Percentiles rank a stretch among this genome's conserved stretches.
phyloP scores from a whole-genome alignment of 139 green algal genomes.

The Ostreobium quekettii region DNA sequence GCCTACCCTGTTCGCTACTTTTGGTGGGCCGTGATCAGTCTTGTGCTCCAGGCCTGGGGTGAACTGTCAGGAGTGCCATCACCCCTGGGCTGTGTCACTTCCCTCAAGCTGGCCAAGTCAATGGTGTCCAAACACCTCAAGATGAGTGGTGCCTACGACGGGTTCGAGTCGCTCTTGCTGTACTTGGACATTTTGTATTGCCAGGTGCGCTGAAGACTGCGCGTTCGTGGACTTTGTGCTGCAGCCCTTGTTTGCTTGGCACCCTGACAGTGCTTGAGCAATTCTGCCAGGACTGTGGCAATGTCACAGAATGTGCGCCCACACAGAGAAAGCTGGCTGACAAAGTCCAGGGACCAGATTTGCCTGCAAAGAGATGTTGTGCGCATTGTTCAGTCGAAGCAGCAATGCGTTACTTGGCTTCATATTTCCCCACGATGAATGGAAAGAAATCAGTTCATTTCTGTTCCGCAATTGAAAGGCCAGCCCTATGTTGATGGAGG shows the following conservation, averaged over 20 bases:
- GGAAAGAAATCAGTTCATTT: too few relatives aligned
- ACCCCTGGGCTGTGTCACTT: background rate
- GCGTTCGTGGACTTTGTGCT: too few relatives aligned
- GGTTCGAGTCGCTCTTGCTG: slow-evolving; percentile 50
- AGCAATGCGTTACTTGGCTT: too few relatives aligned
- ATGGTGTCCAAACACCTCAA: slow-evolving; percentile 3
- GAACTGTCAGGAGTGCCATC: background rate
- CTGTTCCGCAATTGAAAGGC: too few relatives aligned
- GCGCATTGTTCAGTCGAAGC: too few relatives aligned
- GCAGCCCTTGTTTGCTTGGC: too few relatives aligned
- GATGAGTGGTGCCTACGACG: background rate
- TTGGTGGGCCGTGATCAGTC: slow-evolving; percentile 56
- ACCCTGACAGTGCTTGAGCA: too few relatives aligned
- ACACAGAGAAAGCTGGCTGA: background rate
- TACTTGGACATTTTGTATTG: slow-evolving; percentile 49
- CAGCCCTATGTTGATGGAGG: too few relatives aligned
- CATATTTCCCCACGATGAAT: too few relatives aligned
- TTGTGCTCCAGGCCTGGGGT: slow-evolving; percentile 42
- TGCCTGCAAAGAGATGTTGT: too few relatives aligned
- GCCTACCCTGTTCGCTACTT: slow-evolving; percentile 31
- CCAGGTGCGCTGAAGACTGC: slow-evolving; percentile 22
- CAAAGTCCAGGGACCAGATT: too few relatives aligned
- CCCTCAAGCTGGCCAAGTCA: slow-evolving; percentile 17
- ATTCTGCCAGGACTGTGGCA: too few relatives aligned
- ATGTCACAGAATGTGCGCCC: background rate